Base-by-base conservation (phyloP, 225 moss, liverwort and hornwort genomes). In the Pleurozium schreberi region DNA sequence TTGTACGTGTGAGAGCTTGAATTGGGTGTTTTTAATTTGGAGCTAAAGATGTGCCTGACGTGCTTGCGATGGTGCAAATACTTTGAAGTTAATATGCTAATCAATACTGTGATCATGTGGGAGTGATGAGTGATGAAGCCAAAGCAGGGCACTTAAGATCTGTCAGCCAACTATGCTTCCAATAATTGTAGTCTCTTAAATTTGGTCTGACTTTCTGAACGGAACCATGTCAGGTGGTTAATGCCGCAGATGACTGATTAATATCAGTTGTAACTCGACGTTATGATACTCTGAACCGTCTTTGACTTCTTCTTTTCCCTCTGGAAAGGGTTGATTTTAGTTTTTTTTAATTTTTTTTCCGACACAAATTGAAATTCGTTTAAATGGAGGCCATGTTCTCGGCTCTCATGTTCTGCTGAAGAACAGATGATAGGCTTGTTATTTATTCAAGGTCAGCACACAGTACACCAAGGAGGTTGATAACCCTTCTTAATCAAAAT, bases 151-250 rank as follows among this genome's bases (percentile, higher is more conserved):
- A 90, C 78, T 90, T 84, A 87, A 89, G 84, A 83, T 36, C 60
- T 92, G 92, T 92, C 92, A 92, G 92, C 90, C 90, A 83, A 86
- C 90, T 83, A 88, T 92, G 88, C 84, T 87, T 89, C 84, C 86
- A 92, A 92, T 90, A 74, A 90, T 92, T 90, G 90, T 80, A 20
- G 33, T 61, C 88, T 62, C 92, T 88, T 90, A 42, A 88, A 92
- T 40, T 88, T 61, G 88, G 80, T 87, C 90, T 89, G 90, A 92
- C 92, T 87, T 87, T 75, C 89, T 90, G 88, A 90, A 90, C 92
- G 67, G 86, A 80, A 80, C 66, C 27, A 8, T 90, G 92, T 92
- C 92, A 92, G 92, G 75, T 68, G 88, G 67, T 90, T 90, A 92
- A 92, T 92, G 90, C 62, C 73, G 61, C 92, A 86, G 90, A 80